A percentile compares a stretch with the other conserved stretches of the same genome.
Conservation (phyloP, 2,329 filamentous ascomycete species). For the Neophaeococcomyces aloes region DNA sequence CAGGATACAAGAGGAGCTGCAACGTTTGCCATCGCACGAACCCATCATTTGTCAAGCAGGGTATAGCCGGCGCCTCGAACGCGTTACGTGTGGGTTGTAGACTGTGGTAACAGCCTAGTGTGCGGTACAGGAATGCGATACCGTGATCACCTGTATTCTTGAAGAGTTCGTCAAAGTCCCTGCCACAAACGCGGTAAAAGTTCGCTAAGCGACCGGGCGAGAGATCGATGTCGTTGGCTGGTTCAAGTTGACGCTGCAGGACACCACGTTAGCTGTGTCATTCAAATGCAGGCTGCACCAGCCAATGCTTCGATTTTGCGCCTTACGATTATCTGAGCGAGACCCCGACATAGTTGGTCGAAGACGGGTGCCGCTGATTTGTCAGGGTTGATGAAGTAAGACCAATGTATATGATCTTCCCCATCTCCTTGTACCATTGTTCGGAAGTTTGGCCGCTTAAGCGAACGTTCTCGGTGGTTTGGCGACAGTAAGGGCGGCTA, state of each 20-base stretch:
- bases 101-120: constrained; percentile 79
- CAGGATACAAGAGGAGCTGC: constrained; percentile 74
- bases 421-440: neutral
- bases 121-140: constrained; percentile 86
- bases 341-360: constrained; percentile 56
- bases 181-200: constrained; percentile 65
- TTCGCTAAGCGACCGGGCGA: constrained; percentile 62
- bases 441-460: neutral
- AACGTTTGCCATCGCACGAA: constrained; percentile 93
- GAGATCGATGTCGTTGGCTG: constrained; percentile 25
- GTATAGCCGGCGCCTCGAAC: constrained; percentile 65
- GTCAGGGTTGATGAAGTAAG: constrained; percentile 53
- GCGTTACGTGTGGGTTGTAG: constrained; percentile 62
- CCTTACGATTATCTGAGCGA: constrained; percentile 61
- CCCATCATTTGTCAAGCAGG: constrained; percentile 69
- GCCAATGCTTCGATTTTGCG: constrained; percentile 2
- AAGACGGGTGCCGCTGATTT: constrained; percentile 59
- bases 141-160: constrained; percentile 60
- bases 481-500: neutral
- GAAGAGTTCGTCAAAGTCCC: constrained; percentile 71
- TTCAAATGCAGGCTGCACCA: no score
- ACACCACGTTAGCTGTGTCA: constrained; percentile 9
- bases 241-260: constrained; percentile 17
- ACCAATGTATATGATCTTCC: constrained; percentile 10
- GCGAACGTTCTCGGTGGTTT: constrained; percentile 1